Base-by-base conservation (phyloP, 306 rosid species). In the Fragaria iinumae region DNA sequence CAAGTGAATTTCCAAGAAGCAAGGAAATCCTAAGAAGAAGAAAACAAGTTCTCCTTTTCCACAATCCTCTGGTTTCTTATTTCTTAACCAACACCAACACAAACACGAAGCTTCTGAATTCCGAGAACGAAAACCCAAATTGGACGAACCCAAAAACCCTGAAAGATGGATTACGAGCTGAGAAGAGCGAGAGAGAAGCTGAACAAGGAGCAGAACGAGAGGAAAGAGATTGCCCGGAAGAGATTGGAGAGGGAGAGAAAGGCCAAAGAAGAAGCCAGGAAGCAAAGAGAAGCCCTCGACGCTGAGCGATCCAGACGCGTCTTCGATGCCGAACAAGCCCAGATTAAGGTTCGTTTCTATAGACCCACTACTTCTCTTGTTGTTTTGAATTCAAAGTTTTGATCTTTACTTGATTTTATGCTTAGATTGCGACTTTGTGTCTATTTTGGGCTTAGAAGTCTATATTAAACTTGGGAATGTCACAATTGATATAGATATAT, bases 141-240 rank as follows among this genome's bases (percentile, higher is more conserved):
- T 11, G 3, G 7, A 55, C 25, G 29, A 80, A 69, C 52, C 23
- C 57, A 14, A 74, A 38, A 55, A 18, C 11, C 68, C 18, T 25
- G 2, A 41, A 41, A 8, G 5, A 94, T 95, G 99, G 97, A 92
- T 89, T 95, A 89, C 65, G 99, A 95, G 83, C 87, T 95, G 62
- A 75, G 97, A 71, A 86, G 92, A 79, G 97, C 99, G 76, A 86
- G 97, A 77, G 99, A 95, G 91, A 95, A 91, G 86, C 85, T 95
- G 69, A 93, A 84, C 69, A 95, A 85, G 78, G 99, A 95, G 84
- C 99, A 95, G 85, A 90, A 73, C 71, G 97, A 88, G 88, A 67
- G 89, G 80, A 88, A 88, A 78, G 86, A 79, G 66, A 79, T 9
- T 69, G 89, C 91, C 17, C 84, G 85, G 82, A 65, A 66, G 84